Base-by-base conservation (phyloP, 495 filamentous ascomycete species). In the Margaritispora aquatica region DNA sequence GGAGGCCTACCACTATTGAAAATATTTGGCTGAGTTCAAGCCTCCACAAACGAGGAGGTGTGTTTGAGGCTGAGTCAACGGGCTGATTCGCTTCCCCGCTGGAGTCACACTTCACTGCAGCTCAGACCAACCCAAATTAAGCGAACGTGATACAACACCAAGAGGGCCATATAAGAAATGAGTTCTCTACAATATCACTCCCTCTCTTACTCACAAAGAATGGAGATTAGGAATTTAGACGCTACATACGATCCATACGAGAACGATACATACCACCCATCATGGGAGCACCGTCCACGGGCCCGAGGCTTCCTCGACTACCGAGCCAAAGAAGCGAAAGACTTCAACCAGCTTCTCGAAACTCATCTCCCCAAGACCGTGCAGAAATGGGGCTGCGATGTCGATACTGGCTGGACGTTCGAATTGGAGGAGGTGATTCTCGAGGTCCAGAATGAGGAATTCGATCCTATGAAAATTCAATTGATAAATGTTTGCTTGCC, bases 321-420 rank as follows among this genome's bases (percentile, higher is more conserved):
- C 10, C 58, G 58, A 10, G n/a, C n/a, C 7, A 54, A 24, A 38
- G 58, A 60, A 27, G 58, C 58, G 1, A 19, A 60, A 55, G 26
- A 54, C 1, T 60, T 60, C 38, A 60, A 60, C 26, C 1, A n/a
- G 2, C 4, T 55, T 15, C 36, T 60, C 22, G 24, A 46, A 34
- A 1, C 5, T 7, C 34, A 55, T 24, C 10, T 60, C 10, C 26
- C 58, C 17, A 24, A 23, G 17, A 15, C 31, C 22, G 58, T 60
- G 2, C 21, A 13, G 7, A 10, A 21, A 23, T 60, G 58, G 58
- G 51, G 50, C 15, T 60, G 58, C 22, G 19, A 41, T 13, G 51
- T 36, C 17, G 50, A 55, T 19, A 24, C n/a, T 3, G 58, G 58
- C 2, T 60, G 58, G 58, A 20, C 36, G 1, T 60, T 60, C 34